Evolutionary conservation across 805 yeast species (phyloP).

Genomic region (Yarrowia sp.): DNA sequence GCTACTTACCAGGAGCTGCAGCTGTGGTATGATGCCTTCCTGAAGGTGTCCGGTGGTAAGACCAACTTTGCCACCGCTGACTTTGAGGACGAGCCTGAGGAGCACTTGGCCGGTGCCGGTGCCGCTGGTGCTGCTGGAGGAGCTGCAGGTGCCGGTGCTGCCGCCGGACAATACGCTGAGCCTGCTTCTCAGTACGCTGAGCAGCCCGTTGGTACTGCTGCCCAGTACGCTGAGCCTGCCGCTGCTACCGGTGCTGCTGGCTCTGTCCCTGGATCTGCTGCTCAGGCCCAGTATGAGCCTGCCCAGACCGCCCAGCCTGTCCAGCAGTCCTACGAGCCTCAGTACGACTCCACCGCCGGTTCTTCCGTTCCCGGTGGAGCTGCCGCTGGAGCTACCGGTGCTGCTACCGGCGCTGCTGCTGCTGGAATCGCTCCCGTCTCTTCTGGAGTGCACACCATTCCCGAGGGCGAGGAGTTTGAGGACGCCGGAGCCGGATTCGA

Average conservation of each 20-base stretch:
- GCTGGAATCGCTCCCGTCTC: conserved; percentile 15
- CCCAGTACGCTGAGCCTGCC: not conserved
- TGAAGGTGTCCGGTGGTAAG: conserved; percentile 40
- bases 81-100: conserved; percentile 20
- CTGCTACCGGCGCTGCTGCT: conserved; percentile 3
- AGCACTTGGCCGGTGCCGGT: conserved; percentile 1
- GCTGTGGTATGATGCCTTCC: conserved; percentile 56
- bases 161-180: not conserved
- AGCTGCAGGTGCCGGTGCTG: not conserved
- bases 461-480: conserved; percentile 9
- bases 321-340: conserved; percentile 13
- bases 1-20: conserved; percentile 55
- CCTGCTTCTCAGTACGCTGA: not conserved
- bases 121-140: conserved; percentile 34
- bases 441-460: conserved; percentile 28
- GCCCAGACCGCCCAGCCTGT: conserved; percentile 2
- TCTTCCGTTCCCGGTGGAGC: conserved; percentile 35
- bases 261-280: not conserved
- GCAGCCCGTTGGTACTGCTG: not conserved
- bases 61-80: conserved; percentile 31
- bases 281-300: not conserved
- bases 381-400: not conserved
- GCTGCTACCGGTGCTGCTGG: not conserved
- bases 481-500: conserved; percentile 30
- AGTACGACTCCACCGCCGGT: conserved; percentile 30